Evolutionary conservation across 805 yeast genomes (phyloP).

Genomic region (Metschnikowia gruessii): DNA sequence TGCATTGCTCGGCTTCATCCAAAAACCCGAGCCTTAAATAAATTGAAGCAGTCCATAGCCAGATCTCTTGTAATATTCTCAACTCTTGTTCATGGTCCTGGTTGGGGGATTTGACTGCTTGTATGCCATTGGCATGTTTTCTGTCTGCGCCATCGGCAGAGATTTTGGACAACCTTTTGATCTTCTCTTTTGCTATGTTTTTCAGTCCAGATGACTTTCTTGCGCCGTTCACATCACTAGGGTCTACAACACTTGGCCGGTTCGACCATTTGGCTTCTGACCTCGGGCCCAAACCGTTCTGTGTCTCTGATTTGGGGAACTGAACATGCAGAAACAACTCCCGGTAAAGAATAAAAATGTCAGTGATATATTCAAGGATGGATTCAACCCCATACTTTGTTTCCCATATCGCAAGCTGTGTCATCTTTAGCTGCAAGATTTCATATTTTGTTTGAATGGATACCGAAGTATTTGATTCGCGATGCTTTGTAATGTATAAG

Average conservation of each 20-base stretch:
- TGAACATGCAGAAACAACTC: conserved; percentile 41
- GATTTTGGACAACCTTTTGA: conserved; percentile 19
- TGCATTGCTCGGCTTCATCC: conserved; percentile 66
- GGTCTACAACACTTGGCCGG: conserved; percentile 42
- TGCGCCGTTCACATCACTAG: conserved; percentile 14
- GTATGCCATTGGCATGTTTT: not conserved
- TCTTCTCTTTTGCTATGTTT: conserved; percentile 21
- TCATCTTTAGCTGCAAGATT: conserved; percentile 65
- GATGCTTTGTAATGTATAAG: conserved; percentile 27
- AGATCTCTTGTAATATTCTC: conserved; percentile 52
- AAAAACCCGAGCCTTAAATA: conserved; percentile 54
- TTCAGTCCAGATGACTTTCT: conserved; percentile 5
- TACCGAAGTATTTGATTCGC: conserved; percentile 25
- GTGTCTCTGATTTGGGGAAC: conserved; percentile 13
- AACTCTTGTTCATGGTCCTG: conserved; percentile 4
- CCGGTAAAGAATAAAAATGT: conserved; percentile 57
- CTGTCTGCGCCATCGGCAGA: conserved; percentile 8
- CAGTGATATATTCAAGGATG: conserved; percentile 64
- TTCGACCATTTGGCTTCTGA: conserved; percentile 35
- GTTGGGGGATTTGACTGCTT: not conserved
- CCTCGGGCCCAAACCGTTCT: not conserved
- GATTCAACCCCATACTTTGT: conserved; percentile 52
- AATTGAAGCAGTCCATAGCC: conserved; percentile 72
- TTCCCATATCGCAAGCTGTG: conserved; percentile 70
- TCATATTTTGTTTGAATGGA: conserved; percentile 41